These are phyloP conservation scores for Penicillium sp. DNA, from an alignment of 2,329 filamentous ascomycete species.

Conservation along the genomic window DNA sequence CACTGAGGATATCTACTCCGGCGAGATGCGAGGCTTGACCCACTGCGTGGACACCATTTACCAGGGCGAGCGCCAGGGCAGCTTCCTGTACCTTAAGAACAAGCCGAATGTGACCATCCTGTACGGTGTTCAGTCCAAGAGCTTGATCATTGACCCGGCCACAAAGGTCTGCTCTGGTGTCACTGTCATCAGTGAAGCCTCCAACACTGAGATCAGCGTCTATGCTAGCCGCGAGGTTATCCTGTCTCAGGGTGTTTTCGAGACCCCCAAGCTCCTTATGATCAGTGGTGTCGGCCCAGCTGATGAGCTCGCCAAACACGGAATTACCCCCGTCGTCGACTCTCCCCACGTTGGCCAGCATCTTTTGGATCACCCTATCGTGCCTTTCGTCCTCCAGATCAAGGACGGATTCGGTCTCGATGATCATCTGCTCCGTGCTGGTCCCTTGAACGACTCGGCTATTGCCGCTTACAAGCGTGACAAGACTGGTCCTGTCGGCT, in stretches of 20 bases:
- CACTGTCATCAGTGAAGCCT: conserved; percentile 48
- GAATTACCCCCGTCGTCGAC: conserved; percentile 41
- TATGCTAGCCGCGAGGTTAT: conserved; percentile 56
- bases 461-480: conserved; percentile 47
- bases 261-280: conserved; percentile 59
- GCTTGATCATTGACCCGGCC: conserved; percentile 55
- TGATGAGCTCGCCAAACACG: conserved; percentile 30
- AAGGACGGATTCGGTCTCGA: conserved; percentile 52
- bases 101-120: conserved; percentile 63
- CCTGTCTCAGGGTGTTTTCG: conserved; percentile 58
- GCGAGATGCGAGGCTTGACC: conserved; percentile 60
- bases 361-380: conserved; percentile 46
- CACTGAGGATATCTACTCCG: conserved; percentile 60
- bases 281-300: conserved; percentile 55
- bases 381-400: conserved; percentile 49
- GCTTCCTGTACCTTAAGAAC: conserved; percentile 57
- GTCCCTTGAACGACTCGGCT: conserved; percentile 41
- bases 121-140: conserved; percentile 56
- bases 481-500: conserved; percentile 49
- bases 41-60: conserved; percentile 63
- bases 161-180: conserved; percentile 53
- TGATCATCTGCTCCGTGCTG: conserved; percentile 46
- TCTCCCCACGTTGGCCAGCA: conserved; percentile 37
- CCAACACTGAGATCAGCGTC: conserved; percentile 54
- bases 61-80: conserved; percentile 58